phyloP scores from a whole-genome alignment of 148 eudicot genomes.

The Oxyria digyna region DNA sequence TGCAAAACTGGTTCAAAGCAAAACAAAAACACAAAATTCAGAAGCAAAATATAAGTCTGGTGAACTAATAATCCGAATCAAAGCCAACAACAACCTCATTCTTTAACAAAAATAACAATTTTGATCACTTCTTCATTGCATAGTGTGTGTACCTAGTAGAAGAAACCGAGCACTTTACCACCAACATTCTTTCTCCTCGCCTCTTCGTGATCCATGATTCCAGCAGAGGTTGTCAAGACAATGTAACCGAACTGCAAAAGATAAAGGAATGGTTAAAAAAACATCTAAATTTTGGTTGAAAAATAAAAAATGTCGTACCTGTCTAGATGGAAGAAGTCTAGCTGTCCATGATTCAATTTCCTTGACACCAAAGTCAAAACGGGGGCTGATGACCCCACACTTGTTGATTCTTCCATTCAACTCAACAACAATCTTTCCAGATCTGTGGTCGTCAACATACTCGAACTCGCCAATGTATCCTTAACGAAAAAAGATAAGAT shows the following conservation, averaged over 20 bases:
- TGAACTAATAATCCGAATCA: not conserved
- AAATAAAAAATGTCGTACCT: slow-evolving; percentile 31
- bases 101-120: not conserved
- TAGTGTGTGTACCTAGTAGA: slow-evolving; percentile 21
- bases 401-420: too few species aligned
- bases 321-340: slow-evolving; percentile 67
- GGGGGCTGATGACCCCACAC: too few species aligned
- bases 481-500: too few species aligned
- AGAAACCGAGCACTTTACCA: slow-evolving; percentile 59
- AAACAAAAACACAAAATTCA: not conserved
- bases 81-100: not conserved
- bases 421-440: too few species aligned
- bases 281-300: too few species aligned
- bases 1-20: not conserved
- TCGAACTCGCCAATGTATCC: too few species aligned
- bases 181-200: slow-evolving; percentile 64
- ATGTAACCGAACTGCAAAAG: slow-evolving; percentile 51
- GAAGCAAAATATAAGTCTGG: not conserved
- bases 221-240: slow-evolving; percentile 59
- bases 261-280: not conserved
- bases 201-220: slow-evolving; percentile 67
- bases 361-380: slow-evolving; percentile 65
- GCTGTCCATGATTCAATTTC: slow-evolving; percentile 86
- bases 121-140: not conserved
- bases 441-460: too few species aligned